Percentiles rank a stretch among this genome's conserved stretches.
These are phyloP conservation scores for Aspergillus avenaceus DNA, from an alignment of 495 filamentous ascomycete genomes.

Conservation along the genomic window DNA sequence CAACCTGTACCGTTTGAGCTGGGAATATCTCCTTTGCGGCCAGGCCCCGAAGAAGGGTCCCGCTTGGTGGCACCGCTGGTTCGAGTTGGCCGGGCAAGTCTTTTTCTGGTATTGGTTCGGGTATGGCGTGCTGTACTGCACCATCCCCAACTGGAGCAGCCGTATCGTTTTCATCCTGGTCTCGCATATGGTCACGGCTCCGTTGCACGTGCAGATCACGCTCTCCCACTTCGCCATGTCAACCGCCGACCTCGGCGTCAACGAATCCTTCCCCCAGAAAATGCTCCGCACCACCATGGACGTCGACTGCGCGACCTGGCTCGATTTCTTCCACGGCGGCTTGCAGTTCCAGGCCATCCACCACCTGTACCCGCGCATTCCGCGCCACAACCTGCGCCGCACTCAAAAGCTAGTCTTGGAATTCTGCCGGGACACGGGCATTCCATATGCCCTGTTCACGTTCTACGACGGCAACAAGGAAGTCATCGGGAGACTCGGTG, in stretches of 20 bases:
- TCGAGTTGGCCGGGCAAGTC: conserved; percentile 75
- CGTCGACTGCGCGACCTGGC: conserved; percentile 89
- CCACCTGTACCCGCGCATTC: conserved; percentile 91
- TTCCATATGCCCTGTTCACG: conserved; percentile 91
- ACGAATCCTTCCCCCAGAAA: conserved; percentile 91
- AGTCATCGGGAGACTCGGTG: conserved; percentile 77
- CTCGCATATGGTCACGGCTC: conserved; percentile 82
- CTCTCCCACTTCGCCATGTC: conserved; percentile 97
- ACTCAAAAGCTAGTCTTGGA: conserved; percentile 80
- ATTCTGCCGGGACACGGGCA: conserved; percentile 86
- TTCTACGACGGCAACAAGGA: conserved; percentile 90
- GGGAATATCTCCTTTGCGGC: conserved; percentile 72
- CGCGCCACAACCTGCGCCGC: conserved; percentile 83
- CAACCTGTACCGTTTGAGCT: conserved; percentile 84
- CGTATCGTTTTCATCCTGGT: conserved; percentile 76
- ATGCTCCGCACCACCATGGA: conserved; percentile 99
- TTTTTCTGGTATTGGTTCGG: conserved; percentile 97
- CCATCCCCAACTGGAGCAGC: conserved; percentile 64
- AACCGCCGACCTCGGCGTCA: conserved; percentile 79
- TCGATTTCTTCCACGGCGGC: conserved; percentile 95
- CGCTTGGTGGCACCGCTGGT: conserved; percentile 85
- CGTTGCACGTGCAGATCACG: conserved; percentile 92
- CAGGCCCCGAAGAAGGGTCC: conserved; percentile 76
- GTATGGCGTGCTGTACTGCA: conserved; percentile 75
- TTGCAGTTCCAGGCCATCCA: conserved; percentile 97